phyloP scores from a whole-genome alignment of 177 flowering plant genomes.

The Telopea speciosissima region DNA sequence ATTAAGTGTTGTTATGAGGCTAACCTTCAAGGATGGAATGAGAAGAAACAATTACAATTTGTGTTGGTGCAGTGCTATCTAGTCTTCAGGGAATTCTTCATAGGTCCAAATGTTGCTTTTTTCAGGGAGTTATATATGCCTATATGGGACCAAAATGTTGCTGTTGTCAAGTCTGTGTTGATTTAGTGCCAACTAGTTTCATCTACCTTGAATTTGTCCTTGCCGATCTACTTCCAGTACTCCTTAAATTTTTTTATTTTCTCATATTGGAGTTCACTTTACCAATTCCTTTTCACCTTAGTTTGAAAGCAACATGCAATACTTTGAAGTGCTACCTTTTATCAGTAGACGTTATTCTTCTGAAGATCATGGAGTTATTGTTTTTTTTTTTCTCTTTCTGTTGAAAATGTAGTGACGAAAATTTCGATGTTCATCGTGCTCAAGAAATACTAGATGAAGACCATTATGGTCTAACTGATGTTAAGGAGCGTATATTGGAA shows the following conservation, averaged over 20 bases:
- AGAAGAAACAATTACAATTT: background rate
- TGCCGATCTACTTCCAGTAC: background rate
- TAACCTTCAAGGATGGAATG: background rate
- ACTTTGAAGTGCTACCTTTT: background rate
- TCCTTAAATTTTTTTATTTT: too few relatives aligned
- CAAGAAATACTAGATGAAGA: slow-evolving; percentile 95
- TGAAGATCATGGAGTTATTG: background rate
- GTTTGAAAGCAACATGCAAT: background rate
- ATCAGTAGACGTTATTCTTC: background rate
- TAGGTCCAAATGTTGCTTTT: too few relatives aligned
- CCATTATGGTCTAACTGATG: slow-evolving; percentile 94
- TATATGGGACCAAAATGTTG: too few relatives aligned
- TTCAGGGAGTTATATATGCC: too few relatives aligned
- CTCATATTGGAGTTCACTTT: background rate
- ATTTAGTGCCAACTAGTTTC: too few relatives aligned
- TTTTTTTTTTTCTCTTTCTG: background rate
- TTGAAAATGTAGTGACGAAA: slow-evolving; percentile 78
- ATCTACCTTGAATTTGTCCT: too few relatives aligned
- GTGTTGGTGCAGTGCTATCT: background rate
- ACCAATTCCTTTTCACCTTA: background rate
- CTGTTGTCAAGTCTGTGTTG: too few relatives aligned
- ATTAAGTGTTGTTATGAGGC: background rate
- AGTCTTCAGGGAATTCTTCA: background rate
- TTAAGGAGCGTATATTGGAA: slow-evolving; percentile 97
- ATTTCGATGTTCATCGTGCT: slow-evolving; percentile 81